These are phyloP conservation scores for Pythium dissotocum DNA, from an alignment of 352 stramenopile genomes.

Conservation along the genomic window DNA sequence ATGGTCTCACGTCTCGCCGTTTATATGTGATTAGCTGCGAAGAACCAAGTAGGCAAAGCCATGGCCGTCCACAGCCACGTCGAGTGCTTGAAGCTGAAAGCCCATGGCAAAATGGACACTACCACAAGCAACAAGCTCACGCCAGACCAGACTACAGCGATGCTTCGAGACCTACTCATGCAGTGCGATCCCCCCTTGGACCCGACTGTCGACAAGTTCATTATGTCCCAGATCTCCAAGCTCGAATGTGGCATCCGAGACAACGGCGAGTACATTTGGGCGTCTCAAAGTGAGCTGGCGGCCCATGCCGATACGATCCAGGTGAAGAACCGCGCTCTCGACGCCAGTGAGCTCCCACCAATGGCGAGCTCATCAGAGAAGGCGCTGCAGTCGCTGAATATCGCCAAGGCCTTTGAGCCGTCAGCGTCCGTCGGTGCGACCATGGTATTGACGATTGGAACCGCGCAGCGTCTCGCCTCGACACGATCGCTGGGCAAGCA, in stretches of 20 bases:
- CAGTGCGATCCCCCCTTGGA: slow-evolving; percentile 18
- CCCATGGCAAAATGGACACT: slow-evolving; percentile 14
- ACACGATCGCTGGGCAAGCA: background rate
- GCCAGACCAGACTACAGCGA: slow-evolving; percentile 12
- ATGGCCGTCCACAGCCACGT: background rate
- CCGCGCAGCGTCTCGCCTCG: background rate
- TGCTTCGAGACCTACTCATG: slow-evolving; percentile 23
- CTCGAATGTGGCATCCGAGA: slow-evolving; percentile 26
- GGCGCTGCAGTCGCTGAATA: background rate
- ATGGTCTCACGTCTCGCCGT: background rate
- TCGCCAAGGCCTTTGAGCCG: background rate
- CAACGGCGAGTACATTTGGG: slow-evolving; percentile 13
- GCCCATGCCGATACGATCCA: background rate
- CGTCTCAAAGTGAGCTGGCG: background rate
- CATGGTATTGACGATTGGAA: background rate
- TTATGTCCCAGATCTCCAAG: slow-evolving; percentile 23
- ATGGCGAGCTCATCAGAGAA: background rate
- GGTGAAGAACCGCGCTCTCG: background rate
- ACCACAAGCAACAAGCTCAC: slow-evolving; percentile 1
- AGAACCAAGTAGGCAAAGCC: background rate
- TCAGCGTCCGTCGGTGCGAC: background rate
- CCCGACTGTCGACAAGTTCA: background rate
- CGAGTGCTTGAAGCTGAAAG: background rate
- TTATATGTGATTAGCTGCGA: background rate
- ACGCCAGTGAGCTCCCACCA: background rate